Base-by-base conservation (phyloP, 1,139 yeast genomes). In the Candida sp. region DNA sequence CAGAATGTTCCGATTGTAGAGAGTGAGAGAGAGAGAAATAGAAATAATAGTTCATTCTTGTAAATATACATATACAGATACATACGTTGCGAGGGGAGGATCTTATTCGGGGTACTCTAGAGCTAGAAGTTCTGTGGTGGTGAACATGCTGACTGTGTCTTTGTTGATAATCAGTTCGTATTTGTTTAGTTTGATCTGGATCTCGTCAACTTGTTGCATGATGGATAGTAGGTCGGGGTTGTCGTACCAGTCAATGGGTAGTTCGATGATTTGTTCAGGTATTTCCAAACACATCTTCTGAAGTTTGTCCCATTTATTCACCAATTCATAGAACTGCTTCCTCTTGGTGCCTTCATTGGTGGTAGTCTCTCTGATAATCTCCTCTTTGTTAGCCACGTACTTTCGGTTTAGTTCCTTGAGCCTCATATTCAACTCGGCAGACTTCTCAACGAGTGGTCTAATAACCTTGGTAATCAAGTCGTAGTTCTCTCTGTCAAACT, bases 1-100 rank as follows among this genome's bases (percentile, higher is more conserved):
- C 60, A 83, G 97, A 61, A 61, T 77, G 52, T 77, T 77, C 68
- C 78, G 70, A 61, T 63, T 75, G 49, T 75, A 26, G 17, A 17
- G 2, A 17, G 17, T 2, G 17, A 37, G 23, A 12, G 5, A 27
- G 26, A 33, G 33, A 7, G 23, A 41, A 26, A 28, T 41, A 37
- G 31, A 41, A 34, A 2, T 9, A 22, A 33, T 33, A 33, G 40
- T 45, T n/a, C 26, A 32, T 38, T 47, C 37, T 30, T 45, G 33
- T 42, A 39, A 34, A 50, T 47, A 50, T 17, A 17, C 17, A 17
- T 17, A 17, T 17, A 17, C 17, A 17, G 17, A 17, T 17, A 17
- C 17, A 17, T 17, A 17, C 17, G 2, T 17, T 17, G 17, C 2
- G 17, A 17, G 17, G 2, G 17, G 17, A 2, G 17, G 17, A 17